A percentile compares a stretch with the other conserved stretches of the same genome.
phyloP scores from a whole-genome alignment of 1,284 basidiomycete genomes.

The Rhodotorula sp. region DNA sequence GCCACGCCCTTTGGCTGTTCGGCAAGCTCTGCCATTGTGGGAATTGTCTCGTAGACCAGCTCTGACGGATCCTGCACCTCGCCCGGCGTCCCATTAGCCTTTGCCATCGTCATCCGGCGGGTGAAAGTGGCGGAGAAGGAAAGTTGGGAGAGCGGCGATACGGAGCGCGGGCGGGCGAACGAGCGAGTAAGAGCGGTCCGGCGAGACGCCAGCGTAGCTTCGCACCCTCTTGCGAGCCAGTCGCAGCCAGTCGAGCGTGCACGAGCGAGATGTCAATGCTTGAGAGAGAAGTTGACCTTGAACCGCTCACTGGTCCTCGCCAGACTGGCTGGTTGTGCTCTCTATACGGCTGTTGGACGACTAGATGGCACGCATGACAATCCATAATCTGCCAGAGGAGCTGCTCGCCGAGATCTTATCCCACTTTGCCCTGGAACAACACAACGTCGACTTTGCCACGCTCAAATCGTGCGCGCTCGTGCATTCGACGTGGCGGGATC shows the following conservation, averaged over 20 bases:
- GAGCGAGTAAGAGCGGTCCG: not conserved
- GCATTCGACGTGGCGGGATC: slow-evolving; percentile 4
- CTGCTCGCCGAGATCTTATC: slow-evolving; percentile 12
- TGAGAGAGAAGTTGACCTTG: too few species aligned
- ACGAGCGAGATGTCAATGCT: too few species aligned
- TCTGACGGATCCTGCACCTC: not conserved
- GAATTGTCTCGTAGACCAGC: not conserved
- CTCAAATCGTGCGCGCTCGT: slow-evolving; percentile 23
- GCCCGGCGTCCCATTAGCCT: not conserved
- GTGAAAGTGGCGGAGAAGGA: not conserved
- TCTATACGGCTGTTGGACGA: not conserved
- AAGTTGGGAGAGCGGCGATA: not conserved
- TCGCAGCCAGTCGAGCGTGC: not conserved
- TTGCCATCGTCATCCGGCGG: not conserved
- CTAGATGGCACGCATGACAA: not conserved
- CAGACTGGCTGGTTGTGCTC: not conserved
- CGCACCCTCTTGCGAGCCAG: not conserved
- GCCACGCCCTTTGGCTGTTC: slow-evolving; percentile 5
- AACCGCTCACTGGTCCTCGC: not conserved
- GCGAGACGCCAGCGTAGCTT: not conserved
- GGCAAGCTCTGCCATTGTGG: slow-evolving; percentile 3
- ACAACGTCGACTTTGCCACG: slow-evolving; percentile 8
- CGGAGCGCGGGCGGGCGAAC: not conserved
- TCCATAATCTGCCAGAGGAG: slow-evolving; percentile 15
- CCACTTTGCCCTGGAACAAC: not conserved